Base-by-base conservation (phyloP, 768 basidiomycete genomes). In the Boletus insuetus region DNA sequence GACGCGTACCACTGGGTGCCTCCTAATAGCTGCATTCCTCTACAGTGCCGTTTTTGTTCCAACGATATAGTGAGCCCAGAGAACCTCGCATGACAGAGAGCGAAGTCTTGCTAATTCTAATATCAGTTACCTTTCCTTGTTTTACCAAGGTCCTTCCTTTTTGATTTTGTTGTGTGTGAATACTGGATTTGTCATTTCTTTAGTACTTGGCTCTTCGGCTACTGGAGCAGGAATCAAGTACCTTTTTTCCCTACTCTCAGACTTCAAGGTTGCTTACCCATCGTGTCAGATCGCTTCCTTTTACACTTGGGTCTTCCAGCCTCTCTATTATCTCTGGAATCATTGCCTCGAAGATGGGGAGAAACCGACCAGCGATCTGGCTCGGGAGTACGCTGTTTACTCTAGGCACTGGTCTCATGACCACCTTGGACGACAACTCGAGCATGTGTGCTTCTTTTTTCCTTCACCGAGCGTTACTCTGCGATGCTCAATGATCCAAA, bases 391-490 rank as follows among this genome's bases (percentile, higher is more conserved):
- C 77, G 0, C 51, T 83, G 12, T 82, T 87, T 62, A 70, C 82
- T 4, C 51, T 90, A 4, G 89, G 89, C 1, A 81, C 77, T 64
- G 89, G 89, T 2, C 76, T 91, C 46, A 87, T 90, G 86, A 87
- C 75, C 32, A 81, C 77, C 76, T 69, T 92, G 47, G 81, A 84
- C 63, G 78, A 79, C 16, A 70, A 67, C 6, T 86, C 89, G 0
- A 80, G 77, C 47, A 72, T 55, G 80, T 80, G 54, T 34, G 77
- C 58, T 29, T 20, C 45, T 54, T 16, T 12, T 7, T 26, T 39
- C 17, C n/a, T 49, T 16, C 9, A 7, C 24, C n/a, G n/a, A 20
- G 16, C 19, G 17, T 24, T 38, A 1, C 0, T 34, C 43, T 52
- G n/a, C 3, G 6, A n/a, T 45, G 29, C 51, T 66, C 16, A 60